Evolutionary conservation across 1,284 basidiomycete species (phyloP), one percentile per base, ranked within the genome.

Genomic region (Sphagnurus paluster): DNA sequence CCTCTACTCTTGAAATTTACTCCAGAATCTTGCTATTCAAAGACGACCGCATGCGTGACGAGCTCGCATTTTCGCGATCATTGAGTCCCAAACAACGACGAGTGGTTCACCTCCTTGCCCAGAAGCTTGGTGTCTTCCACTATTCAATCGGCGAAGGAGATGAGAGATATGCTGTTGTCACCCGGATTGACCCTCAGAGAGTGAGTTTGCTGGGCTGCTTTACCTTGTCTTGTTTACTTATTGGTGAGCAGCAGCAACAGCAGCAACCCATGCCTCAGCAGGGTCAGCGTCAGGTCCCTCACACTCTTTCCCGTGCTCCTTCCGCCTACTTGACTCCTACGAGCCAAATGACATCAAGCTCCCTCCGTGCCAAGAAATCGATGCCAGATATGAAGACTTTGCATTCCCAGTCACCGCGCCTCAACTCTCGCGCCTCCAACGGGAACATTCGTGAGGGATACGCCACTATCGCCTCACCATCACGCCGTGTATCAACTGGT

Each of bases 21-120:
- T 98, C 96, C 46, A 82, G 95, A 55, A 93, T 98, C 46, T 73
- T 98, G 37, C 78, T 98, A 33, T 99, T 99, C 84, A 98, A 97
- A 71, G 95, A 98, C 60, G 96, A 99, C 66, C 86, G 82, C 54
- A 95, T 99, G 91, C 83, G 97, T 25, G 96, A 99, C 59, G 96
- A 99, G 68, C 82, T 99, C 32, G 90, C 93, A 4, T 98, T 99
- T 66, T 95, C 94, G 25, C 76, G 91, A 51, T 87, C 86, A 14
- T 78, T 98, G 14, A 78, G 81, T 16, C 80, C 93, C 13, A 87
- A 89, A 61, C 95, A 98, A 67, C 75, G 96, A 42, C 77, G 94
- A 51, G 88, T 94, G 14, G 96, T 99, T 14, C 96, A 99, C 66
- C 77, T 98, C 44, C 90, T 99, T 43, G 95, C 97, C 2, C 93